Evolutionary conservation across 2,329 filamentous ascomycete species (phyloP).

Genomic region (Xylaria sp.): DNA sequence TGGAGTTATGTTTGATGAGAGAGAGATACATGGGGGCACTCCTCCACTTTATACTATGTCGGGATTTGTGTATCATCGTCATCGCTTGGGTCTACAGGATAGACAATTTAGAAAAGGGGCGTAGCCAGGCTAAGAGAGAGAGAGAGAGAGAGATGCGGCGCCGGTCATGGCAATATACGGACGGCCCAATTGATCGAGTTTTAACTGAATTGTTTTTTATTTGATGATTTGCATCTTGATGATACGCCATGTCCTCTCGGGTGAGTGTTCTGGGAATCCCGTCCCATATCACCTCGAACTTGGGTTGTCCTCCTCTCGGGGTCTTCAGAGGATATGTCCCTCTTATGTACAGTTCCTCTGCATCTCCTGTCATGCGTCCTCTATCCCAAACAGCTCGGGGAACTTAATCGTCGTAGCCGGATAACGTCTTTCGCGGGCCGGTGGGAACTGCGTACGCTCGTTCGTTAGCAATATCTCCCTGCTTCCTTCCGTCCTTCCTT

Average conservation of each 20-base stretch:
- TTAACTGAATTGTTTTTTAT: background rate
- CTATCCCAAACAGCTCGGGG: background rate
- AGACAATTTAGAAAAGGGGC: constrained; percentile 5
- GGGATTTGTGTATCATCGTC: background rate
- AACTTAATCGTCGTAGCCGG: constrained; percentile 61
- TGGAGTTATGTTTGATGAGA: constrained; percentile 12
- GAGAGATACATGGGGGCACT: constrained; percentile 2
- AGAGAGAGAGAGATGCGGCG: constrained; percentile 1
- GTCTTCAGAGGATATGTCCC: background rate
- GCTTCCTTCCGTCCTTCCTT: background rate
- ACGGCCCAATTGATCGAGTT: constrained; percentile 1
- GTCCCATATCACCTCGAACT: background rate
- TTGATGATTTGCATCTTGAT: background rate
- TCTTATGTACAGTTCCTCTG: constrained; percentile 1
- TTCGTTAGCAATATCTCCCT: constrained; percentile 23
- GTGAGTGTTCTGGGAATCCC: too few relatives aligned
- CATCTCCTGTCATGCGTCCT: background rate
- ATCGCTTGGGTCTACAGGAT: constrained; percentile 12
- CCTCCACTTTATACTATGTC: background rate
- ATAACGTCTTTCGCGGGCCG: constrained; percentile 61
- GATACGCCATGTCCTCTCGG: background rate
- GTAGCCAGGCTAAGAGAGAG: background rate
- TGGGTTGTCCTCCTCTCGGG: background rate
- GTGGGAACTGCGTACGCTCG: constrained; percentile 51
- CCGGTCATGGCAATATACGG: constrained; percentile 7